Base-by-base conservation (phyloP, 371 early-diverging fungal genomes). In the Parasitella parasitica region DNA sequence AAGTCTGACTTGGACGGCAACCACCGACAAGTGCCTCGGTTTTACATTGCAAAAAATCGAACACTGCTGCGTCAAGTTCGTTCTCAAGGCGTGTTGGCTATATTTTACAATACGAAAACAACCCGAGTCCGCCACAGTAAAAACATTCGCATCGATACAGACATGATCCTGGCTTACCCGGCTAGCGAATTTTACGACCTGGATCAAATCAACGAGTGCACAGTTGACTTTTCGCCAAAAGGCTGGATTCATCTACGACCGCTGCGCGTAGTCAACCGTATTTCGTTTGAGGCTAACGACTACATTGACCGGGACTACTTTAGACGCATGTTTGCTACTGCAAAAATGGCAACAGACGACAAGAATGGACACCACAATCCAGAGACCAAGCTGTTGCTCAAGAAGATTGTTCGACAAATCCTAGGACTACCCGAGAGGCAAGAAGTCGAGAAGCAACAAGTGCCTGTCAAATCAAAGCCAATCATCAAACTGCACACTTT, bases 21-120 rank as follows among this genome's bases (percentile, higher is more conserved):
- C 22, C 71, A 71, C 12, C 41, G 43, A 0, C 52, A 67, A 0
- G 64, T 73, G 9, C 79, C 82, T 18, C 77, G 82, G 0, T 75
- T 81, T 26, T 78, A 75, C 37, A 72, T 81, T 66, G 71, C 79
- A 16, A 78, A 77, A 58, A 78, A 81, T 51, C 76, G 76, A 8
- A 73, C 77, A 1, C 37, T 78, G 12, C 59, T 78, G 0, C 71
- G 75, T 12, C 71, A 77, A 41, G 72, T 72, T 43, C 63, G 71
- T 11, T 60, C 73, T 0, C 68, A 77, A 48, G 73, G 74, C 2
- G 71, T 77, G 0, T 57, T 81, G 13, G 77, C 77, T 1, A 72
- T 81, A 12, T 73, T 81, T 39, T 70, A 73, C 54, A 75, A 73
- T 55, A 68, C 70, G 8, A 59, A 65, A 6, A 53, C 72, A 9